These are phyloP conservation scores for Tolypocladium tundrense DNA, from an alignment of 2,329 filamentous ascomycete genomes.

Conservation along the genomic window DNA sequence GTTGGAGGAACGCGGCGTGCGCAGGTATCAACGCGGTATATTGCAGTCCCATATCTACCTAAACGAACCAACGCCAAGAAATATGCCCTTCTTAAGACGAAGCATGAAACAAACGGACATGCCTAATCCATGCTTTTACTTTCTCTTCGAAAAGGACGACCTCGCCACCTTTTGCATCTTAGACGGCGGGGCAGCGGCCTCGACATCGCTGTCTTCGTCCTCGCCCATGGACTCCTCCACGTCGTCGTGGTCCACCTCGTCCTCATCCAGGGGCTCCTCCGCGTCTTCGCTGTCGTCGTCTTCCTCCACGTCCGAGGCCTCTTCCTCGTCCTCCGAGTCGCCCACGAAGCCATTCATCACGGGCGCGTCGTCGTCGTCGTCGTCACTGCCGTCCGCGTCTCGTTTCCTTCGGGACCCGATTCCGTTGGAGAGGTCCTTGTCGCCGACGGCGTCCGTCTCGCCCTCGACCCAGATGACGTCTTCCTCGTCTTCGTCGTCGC, in stretches of 20 bases:
- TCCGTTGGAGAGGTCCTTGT: slow-evolving; percentile 23
- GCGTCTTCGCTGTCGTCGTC: slow-evolving; percentile 34
- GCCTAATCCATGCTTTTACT: slow-evolving; percentile 10
- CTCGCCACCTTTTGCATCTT: slow-evolving; percentile 32
- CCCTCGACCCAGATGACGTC: slow-evolving; percentile 85
- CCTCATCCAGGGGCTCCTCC: slow-evolving; percentile 42
- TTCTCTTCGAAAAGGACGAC: slow-evolving; percentile 24
- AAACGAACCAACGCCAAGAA: slow-evolving; percentile 6
- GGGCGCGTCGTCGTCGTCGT: slow-evolving; percentile 49
- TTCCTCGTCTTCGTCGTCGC: slow-evolving; percentile 44
- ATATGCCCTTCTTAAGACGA: not conserved
- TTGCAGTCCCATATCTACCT: not conserved
- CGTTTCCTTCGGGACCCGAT: slow-evolving; percentile 25
- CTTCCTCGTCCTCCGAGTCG: slow-evolving; percentile 50
- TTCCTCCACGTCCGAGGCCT: slow-evolving; percentile 26
- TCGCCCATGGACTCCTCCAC: slow-evolving; percentile 44
- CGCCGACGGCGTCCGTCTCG: slow-evolving; percentile 46
- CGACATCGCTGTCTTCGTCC: slow-evolving; percentile 42
- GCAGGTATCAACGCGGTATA: not conserved
- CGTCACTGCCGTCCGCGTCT: slow-evolving; percentile 32
- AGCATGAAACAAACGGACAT: not conserved
- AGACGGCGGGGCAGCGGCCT: slow-evolving; percentile 35
- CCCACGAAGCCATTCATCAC: slow-evolving; percentile 44
- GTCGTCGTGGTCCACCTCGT: slow-evolving; percentile 51
- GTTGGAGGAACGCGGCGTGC: too few species aligned